Conservation (phyloP, 257 asterid species). For the Capsicum rhomboideum region DNA sequence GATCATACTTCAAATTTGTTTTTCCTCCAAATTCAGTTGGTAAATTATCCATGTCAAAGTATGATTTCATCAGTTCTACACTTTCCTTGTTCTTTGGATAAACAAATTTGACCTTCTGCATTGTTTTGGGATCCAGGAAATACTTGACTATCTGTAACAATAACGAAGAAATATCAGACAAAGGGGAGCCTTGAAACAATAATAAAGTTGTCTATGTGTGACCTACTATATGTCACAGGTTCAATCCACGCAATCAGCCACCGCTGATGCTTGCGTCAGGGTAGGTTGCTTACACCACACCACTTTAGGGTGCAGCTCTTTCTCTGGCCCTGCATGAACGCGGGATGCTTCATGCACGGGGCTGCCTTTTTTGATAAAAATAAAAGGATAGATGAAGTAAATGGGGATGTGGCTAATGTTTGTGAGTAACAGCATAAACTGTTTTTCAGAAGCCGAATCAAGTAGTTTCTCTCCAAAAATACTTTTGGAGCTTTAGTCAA, state of each 20-base stretch:
- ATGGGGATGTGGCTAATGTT: not conserved
- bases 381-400: not conserved
- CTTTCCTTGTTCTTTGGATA: constrained; percentile 89
- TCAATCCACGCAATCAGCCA: not conserved
- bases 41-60: constrained; percentile 75
- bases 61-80: constrained; percentile 70
- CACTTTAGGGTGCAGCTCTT: not conserved
- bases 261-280: not conserved
- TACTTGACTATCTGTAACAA: constrained; percentile 78
- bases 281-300: not conserved
- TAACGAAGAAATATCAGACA: not conserved
- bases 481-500: not conserved
- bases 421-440: not conserved
- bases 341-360: not conserved
- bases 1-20: constrained; percentile 72
- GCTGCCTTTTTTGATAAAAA: not conserved
- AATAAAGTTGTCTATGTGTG: not conserved
- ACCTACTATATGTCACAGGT: not conserved
- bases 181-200: not conserved
- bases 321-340: not conserved
- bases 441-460: not conserved
- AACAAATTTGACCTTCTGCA: constrained; percentile 92
- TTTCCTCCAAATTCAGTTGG: constrained; percentile 90
- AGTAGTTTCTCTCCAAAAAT: not conserved
- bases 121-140: constrained; percentile 76